phyloP scores from a whole-genome alignment of 805 yeast species.

The Metschnikowia similis region DNA sequence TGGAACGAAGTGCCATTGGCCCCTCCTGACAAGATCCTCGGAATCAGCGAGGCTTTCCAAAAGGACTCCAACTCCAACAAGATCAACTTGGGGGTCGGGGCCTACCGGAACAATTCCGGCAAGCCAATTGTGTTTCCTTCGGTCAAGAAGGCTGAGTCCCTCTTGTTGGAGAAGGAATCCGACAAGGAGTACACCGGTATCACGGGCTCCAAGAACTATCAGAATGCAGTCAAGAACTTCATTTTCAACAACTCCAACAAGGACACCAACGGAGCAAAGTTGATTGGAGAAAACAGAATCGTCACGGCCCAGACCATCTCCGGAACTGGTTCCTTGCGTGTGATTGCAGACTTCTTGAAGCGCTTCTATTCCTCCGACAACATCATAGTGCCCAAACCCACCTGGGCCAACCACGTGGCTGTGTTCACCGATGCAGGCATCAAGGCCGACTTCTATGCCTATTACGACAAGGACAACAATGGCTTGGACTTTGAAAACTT shows the following conservation, averaged over 20 bases:
- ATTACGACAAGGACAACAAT: slow-evolving; percentile 62
- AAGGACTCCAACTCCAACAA: slow-evolving; percentile 57
- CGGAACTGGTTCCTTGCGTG: slow-evolving; percentile 92
- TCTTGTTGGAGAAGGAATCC: slow-evolving; percentile 43
- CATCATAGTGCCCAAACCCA: slow-evolving; percentile 77
- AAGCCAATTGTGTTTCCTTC: slow-evolving; percentile 85
- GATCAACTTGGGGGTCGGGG: slow-evolving; percentile 76
- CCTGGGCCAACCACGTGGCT: slow-evolving; percentile 92
- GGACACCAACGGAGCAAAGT: slow-evolving; percentile 51
- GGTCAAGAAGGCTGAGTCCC: slow-evolving; percentile 60
- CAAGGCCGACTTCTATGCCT: slow-evolving; percentile 56
- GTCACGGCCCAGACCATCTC: slow-evolving; percentile 86
- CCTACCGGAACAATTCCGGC: slow-evolving; percentile 88
- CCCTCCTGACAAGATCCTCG: slow-evolving; percentile 85
- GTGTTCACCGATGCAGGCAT: slow-evolving; percentile 75
- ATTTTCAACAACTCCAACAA: slow-evolving; percentile 58
- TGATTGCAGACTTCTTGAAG: slow-evolving; percentile 72
- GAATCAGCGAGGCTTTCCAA: slow-evolving; percentile 71
- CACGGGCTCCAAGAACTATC: slow-evolving; percentile 69
- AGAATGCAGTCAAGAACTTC: slow-evolving; percentile 61
- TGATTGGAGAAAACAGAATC: slow-evolving; percentile 58
- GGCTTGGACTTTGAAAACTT: slow-evolving; percentile 63
- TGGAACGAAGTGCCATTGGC: slow-evolving; percentile 42
- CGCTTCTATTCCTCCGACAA: slow-evolving; percentile 53
- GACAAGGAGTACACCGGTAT: slow-evolving; percentile 89